These are phyloP conservation scores for Clarireedia paspali DNA, from an alignment of 2,329 filamentous ascomycete genomes.

Conservation along the genomic window DNA sequence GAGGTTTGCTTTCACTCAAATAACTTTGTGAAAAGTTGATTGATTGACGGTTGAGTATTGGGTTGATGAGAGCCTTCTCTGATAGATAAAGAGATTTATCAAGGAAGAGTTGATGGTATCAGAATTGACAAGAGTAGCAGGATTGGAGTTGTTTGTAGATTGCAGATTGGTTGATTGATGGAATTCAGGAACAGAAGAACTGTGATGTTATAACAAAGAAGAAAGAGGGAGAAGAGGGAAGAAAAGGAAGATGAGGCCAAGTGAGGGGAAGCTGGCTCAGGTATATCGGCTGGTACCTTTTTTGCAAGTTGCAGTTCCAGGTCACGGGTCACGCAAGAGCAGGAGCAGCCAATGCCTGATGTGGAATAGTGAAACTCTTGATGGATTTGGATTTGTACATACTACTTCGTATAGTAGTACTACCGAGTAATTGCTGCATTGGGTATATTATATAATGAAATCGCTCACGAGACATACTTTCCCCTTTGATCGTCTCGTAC, in stretches of 20 bases:
- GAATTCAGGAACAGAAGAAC: neutral
- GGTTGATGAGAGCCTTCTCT: neutral
- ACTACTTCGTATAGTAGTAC: too few relatives aligned
- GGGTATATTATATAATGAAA: too few relatives aligned
- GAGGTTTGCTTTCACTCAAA: neutral
- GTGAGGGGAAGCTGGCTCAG: neutral
- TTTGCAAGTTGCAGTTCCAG: too few relatives aligned
- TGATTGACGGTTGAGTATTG: neutral
- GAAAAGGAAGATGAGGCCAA: neutral
- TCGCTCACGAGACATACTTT: neutral
- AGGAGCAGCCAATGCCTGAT: too few relatives aligned
- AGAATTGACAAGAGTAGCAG: neutral
- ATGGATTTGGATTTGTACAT: too few relatives aligned
- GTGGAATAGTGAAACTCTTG: too few relatives aligned
- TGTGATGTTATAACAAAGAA: neutral
- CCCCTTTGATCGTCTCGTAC: neutral
- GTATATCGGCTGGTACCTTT: too few relatives aligned
- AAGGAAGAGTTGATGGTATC: neutral
- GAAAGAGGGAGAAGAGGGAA: neutral
- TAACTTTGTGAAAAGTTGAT: neutral
- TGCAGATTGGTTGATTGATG: neutral
- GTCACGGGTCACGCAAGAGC: too few relatives aligned
- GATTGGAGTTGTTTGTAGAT: too few relatives aligned
- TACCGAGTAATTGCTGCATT: too few relatives aligned
- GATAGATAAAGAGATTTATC: neutral